Base-by-base conservation (phyloP, 352 stramenopile genomes). In the Thraustotheca clavata region DNA sequence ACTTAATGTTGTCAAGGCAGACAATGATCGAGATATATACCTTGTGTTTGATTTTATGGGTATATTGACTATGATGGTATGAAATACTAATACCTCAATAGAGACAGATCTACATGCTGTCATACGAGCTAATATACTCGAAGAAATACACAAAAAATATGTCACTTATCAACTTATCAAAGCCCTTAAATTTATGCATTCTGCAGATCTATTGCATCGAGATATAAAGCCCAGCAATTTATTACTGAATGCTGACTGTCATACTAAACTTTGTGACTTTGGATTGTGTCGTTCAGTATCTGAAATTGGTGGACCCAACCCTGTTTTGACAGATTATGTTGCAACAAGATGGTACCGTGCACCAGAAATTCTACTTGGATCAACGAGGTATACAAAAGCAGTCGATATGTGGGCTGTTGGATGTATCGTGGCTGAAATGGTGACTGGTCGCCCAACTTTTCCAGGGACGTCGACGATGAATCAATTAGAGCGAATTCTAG, bases 161-260 rank as follows among this genome's bases (percentile, higher is more conserved):
- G 96, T 98, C 40, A 94, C 96, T 32, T 98, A 98, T 68, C 95
- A 98, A 72, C 71, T 98, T 40, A 75, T 98, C 49, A 97, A 97
- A 71, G 93, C 92, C 29, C 84, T 98, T 52, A 98, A 98, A 76
- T 98, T 96, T 74, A 93, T 98, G 79, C 95, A 98, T 76, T 94
- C 84, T 7, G 93, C 90, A 0, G 88, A 97, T 52, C 68, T 99
- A 27, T 62, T 99, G 40, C 95, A 99, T 69, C 79, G 95, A 4
- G 94, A 98, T 73, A 97, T 99, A 69, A 99, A 98, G 66, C 96
- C 96, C 3, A 96, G 83, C 69, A 99, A 99, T 67, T 69, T 99
- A 27, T 75, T 99, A 26, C 75, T 99, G 14, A 98, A 98, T 76
- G 82, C 82, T 33, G 92, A 97, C 71, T 98, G 95, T 72, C 80